A percentile compares a stretch with the other conserved stretches of the same genome.
Conservation (phyloP, 2,329 filamentous ascomycete species). For the Fusarium devonianum region DNA sequence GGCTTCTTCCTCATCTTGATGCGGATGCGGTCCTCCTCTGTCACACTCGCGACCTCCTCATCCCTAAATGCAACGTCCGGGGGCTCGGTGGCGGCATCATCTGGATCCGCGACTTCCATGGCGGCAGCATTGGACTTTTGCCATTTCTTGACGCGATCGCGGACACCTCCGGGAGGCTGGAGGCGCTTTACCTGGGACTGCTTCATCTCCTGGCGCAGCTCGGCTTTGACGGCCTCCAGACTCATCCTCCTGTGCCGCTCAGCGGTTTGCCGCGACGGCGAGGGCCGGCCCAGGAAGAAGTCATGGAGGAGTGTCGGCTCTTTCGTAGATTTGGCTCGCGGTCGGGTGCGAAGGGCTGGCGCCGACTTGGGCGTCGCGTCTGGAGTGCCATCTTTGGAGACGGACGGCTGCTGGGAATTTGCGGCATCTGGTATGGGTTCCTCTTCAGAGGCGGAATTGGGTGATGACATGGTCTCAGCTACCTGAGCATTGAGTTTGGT, state of each 20-base stretch:
- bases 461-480: constrained; percentile 42
- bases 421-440: constrained; percentile 37
- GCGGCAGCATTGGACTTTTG: constrained; percentile 78
- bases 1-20: constrained; percentile 61
- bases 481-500: constrained; percentile 25
- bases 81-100: constrained; percentile 63
- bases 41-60: constrained; percentile 65
- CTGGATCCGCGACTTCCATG: constrained; percentile 59
- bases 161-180: constrained; percentile 71
- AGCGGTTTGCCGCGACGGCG: constrained; percentile 62
- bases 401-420: constrained; percentile 31
- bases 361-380: constrained; percentile 52
- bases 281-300: constrained; percentile 64
- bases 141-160: constrained; percentile 83
- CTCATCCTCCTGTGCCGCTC: constrained; percentile 63
- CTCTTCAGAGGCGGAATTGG: constrained; percentile 37
- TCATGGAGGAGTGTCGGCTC: constrained; percentile 60
- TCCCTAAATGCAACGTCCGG: constrained; percentile 67
- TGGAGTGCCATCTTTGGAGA: constrained; percentile 24
- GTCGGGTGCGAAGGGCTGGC: constrained; percentile 47
- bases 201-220: constrained; percentile 61
- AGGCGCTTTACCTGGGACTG: constrained; percentile 65
- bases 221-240: constrained; percentile 65
- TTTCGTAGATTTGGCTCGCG: constrained; percentile 50
- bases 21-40: constrained; percentile 65